Evolutionary conservation across 1,284 basidiomycete genomes (phyloP), one percentile per base, ranked within the genome.

Genomic region (Termitomyces sp.): DNA sequence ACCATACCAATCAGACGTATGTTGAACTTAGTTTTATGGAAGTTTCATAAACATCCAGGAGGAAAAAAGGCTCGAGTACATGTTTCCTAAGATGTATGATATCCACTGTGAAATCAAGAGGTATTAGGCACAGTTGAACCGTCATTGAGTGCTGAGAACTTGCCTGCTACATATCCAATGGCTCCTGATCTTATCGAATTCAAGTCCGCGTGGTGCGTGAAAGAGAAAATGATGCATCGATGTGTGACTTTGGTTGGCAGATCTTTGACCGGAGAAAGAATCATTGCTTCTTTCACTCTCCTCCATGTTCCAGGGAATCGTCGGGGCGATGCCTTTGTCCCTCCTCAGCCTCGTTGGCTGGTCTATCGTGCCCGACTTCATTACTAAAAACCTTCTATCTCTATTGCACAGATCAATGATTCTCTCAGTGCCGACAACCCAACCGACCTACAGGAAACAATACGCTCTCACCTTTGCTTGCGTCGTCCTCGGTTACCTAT

Each of bases 401-500:
- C 52, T 73, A 40, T 36, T 73, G 44, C 78, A 85, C 63, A 68
- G 65, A 5, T 61, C 64, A 47, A 68, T 52, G 64, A 70, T 72
- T 44, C 56, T 69, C 9, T 66, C 77, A 3, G 76, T 81, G 7
- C 62, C 68, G 2, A 69, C 67, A 6, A 74, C 77, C 19, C 77
- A 79, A 1, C 71, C 74, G 1, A 67, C 64, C 48, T 83, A 82
- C 59, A 65, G 70, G 44, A 75, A 69, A 24, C 79, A 86, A 61
- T 84, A 86, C 59, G 83, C 84, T 41, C 71, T 78, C 54, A 77
- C 81, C 0, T 90, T 87, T 60, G 76, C 90, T 5, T 60, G 79
- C 9, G 81, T 88, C 38, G 83, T 91, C 55, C 70, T 88, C 8
- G 77, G 76, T 4, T 94, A 90, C 65, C 82, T 92, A 4, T 64